A percentile compares a stretch with the other conserved stretches of the same genome.
Evolutionary conservation across 2,329 filamentous ascomycete species (phyloP).

Genomic region (Phialophora tarda): DNA sequence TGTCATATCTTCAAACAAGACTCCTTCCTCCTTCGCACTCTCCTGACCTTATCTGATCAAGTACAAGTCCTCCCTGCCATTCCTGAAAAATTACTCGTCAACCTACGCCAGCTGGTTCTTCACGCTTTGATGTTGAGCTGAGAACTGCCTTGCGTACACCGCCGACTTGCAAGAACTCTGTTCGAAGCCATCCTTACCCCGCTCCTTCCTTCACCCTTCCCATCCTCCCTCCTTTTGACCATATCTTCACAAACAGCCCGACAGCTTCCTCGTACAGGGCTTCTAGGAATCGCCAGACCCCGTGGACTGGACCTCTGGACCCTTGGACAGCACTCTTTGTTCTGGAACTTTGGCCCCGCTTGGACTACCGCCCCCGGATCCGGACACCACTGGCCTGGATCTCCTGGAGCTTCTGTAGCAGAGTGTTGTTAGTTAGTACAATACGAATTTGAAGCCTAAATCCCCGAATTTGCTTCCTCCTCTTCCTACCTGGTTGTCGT

Average conservation of each 20-base stretch:
- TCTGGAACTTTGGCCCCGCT: slow-evolving; percentile 21
- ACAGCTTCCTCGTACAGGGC: slow-evolving; percentile 19
- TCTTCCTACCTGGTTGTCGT: slow-evolving; percentile 34
- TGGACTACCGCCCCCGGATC: slow-evolving; percentile 24
- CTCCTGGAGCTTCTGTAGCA: slow-evolving; percentile 39
- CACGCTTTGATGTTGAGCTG: slow-evolving; percentile 40
- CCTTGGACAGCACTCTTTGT: slow-evolving; percentile 21
- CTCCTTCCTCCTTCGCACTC: slow-evolving; percentile 3
- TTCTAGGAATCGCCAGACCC: slow-evolving; percentile 6
- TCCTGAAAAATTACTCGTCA: not conserved
- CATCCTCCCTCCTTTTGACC: slow-evolving; percentile 24
- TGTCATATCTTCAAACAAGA: slow-evolving; percentile 7
- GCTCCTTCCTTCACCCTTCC: slow-evolving; percentile 23
- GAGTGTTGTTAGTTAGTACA: slow-evolving; percentile 39
- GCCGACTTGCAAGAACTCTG: slow-evolving; percentile 12
- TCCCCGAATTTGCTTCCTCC: slow-evolving; percentile 37
- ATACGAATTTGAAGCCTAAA: slow-evolving; percentile 40
- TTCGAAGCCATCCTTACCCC: slow-evolving; percentile 30
- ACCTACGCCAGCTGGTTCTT: slow-evolving; percentile 12
- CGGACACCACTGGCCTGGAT: slow-evolving; percentile 27
- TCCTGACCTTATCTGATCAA: slow-evolving; percentile 4
- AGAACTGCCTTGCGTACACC: slow-evolving; percentile 28
- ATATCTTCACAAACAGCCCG: slow-evolving; percentile 25
- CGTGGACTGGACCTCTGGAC: slow-evolving; percentile 26
- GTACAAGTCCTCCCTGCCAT: not conserved